Evolutionary conservation across 306 rosid species (phyloP).

Genomic region (Quillaja saponaria): DNA sequence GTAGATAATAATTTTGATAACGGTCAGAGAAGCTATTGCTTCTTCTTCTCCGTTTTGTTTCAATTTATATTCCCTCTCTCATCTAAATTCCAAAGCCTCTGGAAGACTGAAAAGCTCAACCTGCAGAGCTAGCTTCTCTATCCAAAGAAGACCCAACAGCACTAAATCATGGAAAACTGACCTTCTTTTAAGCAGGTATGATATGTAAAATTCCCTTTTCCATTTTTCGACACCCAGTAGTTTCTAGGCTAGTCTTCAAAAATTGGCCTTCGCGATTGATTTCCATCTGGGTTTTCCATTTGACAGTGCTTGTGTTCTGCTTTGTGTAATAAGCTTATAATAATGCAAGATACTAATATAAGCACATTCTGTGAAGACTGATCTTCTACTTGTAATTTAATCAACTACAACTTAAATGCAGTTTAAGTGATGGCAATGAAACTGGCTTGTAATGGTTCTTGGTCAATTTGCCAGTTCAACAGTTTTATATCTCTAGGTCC

Average conservation of each 20-base stretch:
- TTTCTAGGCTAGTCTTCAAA: conserved; percentile 1
- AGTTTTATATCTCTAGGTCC: not conserved
- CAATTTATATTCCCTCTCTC: conserved; percentile 19
- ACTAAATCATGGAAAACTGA: conserved; percentile 41
- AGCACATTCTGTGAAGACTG: too few relatives aligned
- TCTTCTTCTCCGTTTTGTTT: conserved; percentile 48
- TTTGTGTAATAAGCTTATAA: not conserved
- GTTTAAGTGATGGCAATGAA: not conserved
- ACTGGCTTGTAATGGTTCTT: conserved; percentile 9
- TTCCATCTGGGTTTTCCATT: conserved; percentile 12
- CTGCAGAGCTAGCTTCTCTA: conserved; percentile 48
- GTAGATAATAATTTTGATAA: conserved; percentile 64
- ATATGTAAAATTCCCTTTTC: conserved; percentile 11
- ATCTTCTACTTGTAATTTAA: too few relatives aligned
- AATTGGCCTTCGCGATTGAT: not conserved
- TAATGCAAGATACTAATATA: too few relatives aligned
- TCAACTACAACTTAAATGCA: not conserved
- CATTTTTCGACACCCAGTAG: not conserved
- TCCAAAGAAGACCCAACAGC: conserved; percentile 40
- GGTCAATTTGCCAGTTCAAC: conserved; percentile 9
- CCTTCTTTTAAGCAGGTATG: conserved; percentile 56
- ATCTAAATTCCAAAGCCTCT: conserved; percentile 36
- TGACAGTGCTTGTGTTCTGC: not conserved
- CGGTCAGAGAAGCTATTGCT: conserved; percentile 56
- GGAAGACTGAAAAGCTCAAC: conserved; percentile 31